phyloP scores from a whole-genome alignment of 371 early-diverging fungal genomes.

The Mycotypha africana region DNA sequence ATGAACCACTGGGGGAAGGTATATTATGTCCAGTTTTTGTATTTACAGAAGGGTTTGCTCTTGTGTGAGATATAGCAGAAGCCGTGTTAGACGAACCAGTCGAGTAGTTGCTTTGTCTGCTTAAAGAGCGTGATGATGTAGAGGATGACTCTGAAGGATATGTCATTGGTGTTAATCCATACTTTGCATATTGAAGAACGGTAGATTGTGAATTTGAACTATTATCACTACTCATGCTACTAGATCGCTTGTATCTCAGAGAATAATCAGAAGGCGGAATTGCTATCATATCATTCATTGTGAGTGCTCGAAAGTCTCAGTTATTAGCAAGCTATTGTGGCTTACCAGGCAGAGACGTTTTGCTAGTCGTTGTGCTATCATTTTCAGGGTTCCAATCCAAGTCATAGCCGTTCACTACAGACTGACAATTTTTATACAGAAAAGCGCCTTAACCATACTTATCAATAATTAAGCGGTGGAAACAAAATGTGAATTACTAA shows the following conservation, averaged over 20 bases:
- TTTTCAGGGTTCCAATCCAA: slow-evolving; percentile 16
- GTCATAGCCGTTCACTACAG: slow-evolving; percentile 3
- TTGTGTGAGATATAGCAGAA: slow-evolving; percentile 18
- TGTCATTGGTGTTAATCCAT: slow-evolving; percentile 31
- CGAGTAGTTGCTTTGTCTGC: slow-evolving; percentile 38
- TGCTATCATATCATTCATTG: not conserved
- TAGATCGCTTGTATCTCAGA: slow-evolving; percentile 18
- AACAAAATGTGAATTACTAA: not conserved
- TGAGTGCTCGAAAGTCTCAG: not conserved
- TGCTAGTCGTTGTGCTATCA: not conserved
- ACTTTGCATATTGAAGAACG: slow-evolving; percentile 29
- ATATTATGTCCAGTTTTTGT: slow-evolving; percentile 1
- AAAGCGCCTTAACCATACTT: not conserved
- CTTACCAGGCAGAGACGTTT: slow-evolving; percentile 8
- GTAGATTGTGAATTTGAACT: slow-evolving; percentile 41
- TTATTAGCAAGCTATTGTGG: not conserved
- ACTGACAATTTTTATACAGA: not conserved
- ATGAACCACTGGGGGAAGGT: slow-evolving; percentile 18
- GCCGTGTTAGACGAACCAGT: slow-evolving; percentile 25
- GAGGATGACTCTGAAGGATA: slow-evolving; percentile 37
- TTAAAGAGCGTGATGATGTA: slow-evolving; percentile 33
- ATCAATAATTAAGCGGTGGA: slow-evolving; percentile 1
- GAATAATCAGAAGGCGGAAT: not conserved
- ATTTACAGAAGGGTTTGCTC: slow-evolving; percentile 4
- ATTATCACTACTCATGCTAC: slow-evolving; percentile 42